Evolutionary conservation across 805 yeast genomes (phyloP).

Genomic region (Hyphopichia homilentoma): DNA sequence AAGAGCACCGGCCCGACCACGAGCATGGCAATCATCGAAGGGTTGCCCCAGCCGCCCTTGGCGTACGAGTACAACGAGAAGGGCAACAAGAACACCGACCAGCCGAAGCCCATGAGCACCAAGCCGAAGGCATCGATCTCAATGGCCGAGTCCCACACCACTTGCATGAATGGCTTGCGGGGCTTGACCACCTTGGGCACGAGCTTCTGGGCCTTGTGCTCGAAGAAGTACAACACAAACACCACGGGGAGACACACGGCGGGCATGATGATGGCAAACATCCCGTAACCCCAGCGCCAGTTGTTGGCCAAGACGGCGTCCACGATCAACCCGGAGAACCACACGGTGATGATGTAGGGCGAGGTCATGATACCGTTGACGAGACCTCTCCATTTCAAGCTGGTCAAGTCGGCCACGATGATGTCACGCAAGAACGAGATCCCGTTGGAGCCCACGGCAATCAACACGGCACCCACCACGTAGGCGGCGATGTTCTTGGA

Average conservation of each 20-base stretch:
- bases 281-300: slow-evolving; percentile 56
- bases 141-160: slow-evolving; percentile 13
- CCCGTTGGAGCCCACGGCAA: slow-evolving; percentile 18
- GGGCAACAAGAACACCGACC: slow-evolving; percentile 35
- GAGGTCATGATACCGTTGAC: slow-evolving; percentile 20
- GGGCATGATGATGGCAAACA: slow-evolving; percentile 46
- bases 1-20: slow-evolving; percentile 36
- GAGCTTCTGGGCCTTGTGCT: slow-evolving; percentile 23
- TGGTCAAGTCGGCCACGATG: slow-evolving; percentile 21
- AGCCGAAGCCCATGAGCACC: slow-evolving; percentile 35
- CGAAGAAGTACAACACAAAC: slow-evolving; percentile 25
- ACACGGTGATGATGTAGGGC: slow-evolving; percentile 40
- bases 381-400: slow-evolving; percentile 22
- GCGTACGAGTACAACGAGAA: slow-evolving; percentile 31
- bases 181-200: not conserved
- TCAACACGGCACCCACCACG: slow-evolving; percentile 18
- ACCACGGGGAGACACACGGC: slow-evolving; percentile 34
- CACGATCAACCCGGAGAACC: slow-evolving; percentile 41
- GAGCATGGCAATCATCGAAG: slow-evolving; percentile 42
- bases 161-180: slow-evolving; percentile 1
- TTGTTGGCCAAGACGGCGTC: slow-evolving; percentile 24
- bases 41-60: slow-evolving; percentile 29
- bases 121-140: slow-evolving; percentile 40
- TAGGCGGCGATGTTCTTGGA: slow-evolving; percentile 17
- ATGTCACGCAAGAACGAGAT: slow-evolving; percentile 13